Conservation (phyloP, 257 asterid genomes). For the Henckelia pumila region DNA sequence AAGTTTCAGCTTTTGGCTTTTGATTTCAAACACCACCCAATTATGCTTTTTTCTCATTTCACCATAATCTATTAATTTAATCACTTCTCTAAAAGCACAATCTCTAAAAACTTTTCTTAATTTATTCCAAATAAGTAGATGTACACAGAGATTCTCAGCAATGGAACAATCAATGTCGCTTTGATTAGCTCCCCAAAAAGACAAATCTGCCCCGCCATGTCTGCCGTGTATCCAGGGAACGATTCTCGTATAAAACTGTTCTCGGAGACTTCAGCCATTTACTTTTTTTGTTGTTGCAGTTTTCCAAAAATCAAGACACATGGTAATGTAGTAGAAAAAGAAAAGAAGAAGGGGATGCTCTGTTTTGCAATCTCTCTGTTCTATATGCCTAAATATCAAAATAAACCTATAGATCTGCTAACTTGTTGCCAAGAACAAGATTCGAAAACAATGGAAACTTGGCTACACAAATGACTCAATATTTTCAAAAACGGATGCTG, state of each 20-base stretch:
- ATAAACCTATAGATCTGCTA: conserved; percentile 29
- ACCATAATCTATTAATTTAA: too few species aligned
- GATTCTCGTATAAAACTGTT: conserved; percentile 48
- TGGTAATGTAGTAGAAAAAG: background rate
- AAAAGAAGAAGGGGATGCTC: conserved; percentile 11
- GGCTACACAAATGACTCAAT: background rate
- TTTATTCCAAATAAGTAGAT: too few species aligned
- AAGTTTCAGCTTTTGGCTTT: too few species aligned
- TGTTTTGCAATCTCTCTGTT: conserved; percentile 5
- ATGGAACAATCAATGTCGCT: conserved; percentile 76
- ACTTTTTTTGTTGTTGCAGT: too few species aligned
- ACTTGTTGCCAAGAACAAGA: background rate
- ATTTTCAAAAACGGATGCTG: background rate
- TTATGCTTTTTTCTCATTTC: too few species aligned
- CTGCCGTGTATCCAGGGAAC: conserved; percentile 50
- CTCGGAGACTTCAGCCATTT: conserved; percentile 63
- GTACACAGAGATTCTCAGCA: conserved; percentile 56
- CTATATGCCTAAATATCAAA: background rate
- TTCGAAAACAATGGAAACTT: background rate
- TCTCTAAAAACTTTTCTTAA: too few species aligned
- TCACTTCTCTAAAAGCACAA: too few species aligned
- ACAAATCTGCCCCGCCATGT: conserved; percentile 61
- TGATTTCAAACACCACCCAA: too few species aligned
- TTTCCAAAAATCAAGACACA: conserved; percentile 8
- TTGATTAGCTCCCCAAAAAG: conserved; percentile 76